Evolutionary conservation across 306 rosid genomes (phyloP).

Genomic region (Dicorynia guianensis): DNA sequence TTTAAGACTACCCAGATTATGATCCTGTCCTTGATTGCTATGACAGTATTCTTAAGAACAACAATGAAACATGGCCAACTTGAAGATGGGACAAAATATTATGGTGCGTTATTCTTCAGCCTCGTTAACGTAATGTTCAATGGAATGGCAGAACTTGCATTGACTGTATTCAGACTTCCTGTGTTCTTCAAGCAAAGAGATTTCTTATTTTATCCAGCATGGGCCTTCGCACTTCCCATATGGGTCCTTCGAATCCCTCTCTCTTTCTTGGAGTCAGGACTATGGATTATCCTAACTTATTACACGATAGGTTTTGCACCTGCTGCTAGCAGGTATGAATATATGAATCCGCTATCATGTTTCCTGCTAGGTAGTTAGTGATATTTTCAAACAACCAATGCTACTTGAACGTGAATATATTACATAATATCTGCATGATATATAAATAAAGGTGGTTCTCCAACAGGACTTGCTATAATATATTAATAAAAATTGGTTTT

Average conservation of each 20-base stretch:
- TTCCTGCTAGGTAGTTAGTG: not conserved
- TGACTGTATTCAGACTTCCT: constrained; percentile 71
- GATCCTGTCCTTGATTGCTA: constrained; percentile 65
- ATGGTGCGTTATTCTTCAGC: constrained; percentile 74
- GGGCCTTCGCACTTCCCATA: constrained; percentile 83
- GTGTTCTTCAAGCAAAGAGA: constrained; percentile 82
- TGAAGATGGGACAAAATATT: constrained; percentile 65
- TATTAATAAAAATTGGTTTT: too few species aligned
- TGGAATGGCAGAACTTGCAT: constrained; percentile 78
- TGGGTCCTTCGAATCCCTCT: constrained; percentile 76
- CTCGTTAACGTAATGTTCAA: constrained; percentile 78
- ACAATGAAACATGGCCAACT: constrained; percentile 66
- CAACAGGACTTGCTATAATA: too few species aligned
- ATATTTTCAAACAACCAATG: constrained; percentile 9
- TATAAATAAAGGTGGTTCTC: too few species aligned
- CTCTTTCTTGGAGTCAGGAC: constrained; percentile 71
- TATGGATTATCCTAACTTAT: constrained; percentile 76
- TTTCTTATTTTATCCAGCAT: constrained; percentile 64
- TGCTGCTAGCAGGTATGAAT: constrained; percentile 70
- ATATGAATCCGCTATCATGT: not conserved
- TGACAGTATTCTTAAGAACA: constrained; percentile 73
- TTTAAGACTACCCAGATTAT: constrained; percentile 75
- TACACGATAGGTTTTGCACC: constrained; percentile 86
- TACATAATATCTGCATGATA: too few species aligned
- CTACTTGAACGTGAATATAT: too few species aligned